Conservation (phyloP, 2,329 filamentous ascomycete genomes). For the Calonectria hongkongensis region DNA sequence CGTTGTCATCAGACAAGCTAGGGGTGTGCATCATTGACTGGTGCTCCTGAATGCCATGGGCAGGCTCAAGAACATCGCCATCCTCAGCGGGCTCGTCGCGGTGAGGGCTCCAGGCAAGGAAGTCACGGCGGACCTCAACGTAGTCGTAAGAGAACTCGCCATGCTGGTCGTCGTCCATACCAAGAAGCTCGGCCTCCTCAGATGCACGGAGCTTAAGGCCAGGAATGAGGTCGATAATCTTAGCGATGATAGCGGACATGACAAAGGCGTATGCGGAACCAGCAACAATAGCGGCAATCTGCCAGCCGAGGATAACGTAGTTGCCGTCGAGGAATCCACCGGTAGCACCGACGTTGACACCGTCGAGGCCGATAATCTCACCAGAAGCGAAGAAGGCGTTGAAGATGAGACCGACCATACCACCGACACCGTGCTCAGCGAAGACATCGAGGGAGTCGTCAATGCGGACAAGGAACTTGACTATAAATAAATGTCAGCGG, state of each 20-base stretch:
- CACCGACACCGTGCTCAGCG: constrained; percentile 82
- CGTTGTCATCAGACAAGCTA: constrained; percentile 53
- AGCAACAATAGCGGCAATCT: constrained; percentile 85
- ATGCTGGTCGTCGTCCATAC: constrained; percentile 93
- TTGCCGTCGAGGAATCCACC: constrained; percentile 87
- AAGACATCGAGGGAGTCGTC: constrained; percentile 84
- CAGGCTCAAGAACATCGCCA: constrained; percentile 76
- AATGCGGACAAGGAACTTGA: constrained; percentile 78
- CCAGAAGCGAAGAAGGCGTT: constrained; percentile 83
- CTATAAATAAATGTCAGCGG: constrained; percentile 54
- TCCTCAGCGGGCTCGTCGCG: constrained; percentile 77
- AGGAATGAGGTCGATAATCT: constrained; percentile 83
- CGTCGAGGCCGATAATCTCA: constrained; percentile 84
- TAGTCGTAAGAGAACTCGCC: constrained; percentile 95
- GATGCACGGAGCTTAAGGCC: constrained; percentile 87
- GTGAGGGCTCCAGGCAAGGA: constrained; percentile 89
- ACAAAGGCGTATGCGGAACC: constrained; percentile 81
- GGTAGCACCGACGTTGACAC: constrained; percentile 80
- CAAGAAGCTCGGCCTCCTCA: constrained; percentile 88
- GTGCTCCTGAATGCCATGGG: constrained; percentile 84
- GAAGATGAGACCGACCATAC: constrained; percentile 82
- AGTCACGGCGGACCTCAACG: constrained; percentile 91
- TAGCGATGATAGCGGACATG: constrained; percentile 84
- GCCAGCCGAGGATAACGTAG: constrained; percentile 85
- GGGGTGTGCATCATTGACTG: constrained; percentile 62